A percentile compares a stretch with the other conserved stretches of the same genome.
These are phyloP conservation scores for Akebia trifoliata DNA, from an alignment of 164 flowering plant genomes.

Conservation along the genomic window DNA sequence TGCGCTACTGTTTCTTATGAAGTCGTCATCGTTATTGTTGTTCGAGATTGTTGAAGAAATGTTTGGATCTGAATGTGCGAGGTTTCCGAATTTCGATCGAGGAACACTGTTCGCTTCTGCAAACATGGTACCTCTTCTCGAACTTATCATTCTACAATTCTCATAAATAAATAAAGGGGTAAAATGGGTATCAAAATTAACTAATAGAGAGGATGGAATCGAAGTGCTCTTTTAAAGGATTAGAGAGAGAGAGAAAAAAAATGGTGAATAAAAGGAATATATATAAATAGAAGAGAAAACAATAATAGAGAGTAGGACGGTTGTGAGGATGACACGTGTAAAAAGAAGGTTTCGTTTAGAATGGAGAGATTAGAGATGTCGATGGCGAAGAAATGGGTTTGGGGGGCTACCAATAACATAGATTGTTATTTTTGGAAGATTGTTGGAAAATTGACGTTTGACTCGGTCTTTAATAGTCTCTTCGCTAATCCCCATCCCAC, in stretches of 20 bases:
- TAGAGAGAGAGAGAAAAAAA: not conserved
- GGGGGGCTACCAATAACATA: no score
- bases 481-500: no score
- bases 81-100: conserved; percentile 23
- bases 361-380: not conserved
- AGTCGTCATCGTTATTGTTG: conserved; percentile 2
- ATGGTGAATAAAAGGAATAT: not conserved
- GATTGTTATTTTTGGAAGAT: no score
- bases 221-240: no score
- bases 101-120: conserved; percentile 10
- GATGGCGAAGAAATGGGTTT: not conserved
- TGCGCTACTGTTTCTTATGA: conserved; percentile 12
- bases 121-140: conserved; percentile 6
- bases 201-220: not conserved
- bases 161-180: not conserved
- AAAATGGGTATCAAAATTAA: not conserved
- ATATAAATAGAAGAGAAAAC: not conserved
- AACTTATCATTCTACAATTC: not conserved
- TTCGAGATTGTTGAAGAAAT: not conserved
- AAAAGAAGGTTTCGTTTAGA: not conserved
- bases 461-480: no score
- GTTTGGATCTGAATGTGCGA: conserved; percentile 24
- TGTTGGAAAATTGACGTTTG: no score
- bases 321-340: not conserved
- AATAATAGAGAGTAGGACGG: not conserved